Base-by-base conservation (phyloP, 257 asterid species). In the Hygrophila difformis region DNA sequence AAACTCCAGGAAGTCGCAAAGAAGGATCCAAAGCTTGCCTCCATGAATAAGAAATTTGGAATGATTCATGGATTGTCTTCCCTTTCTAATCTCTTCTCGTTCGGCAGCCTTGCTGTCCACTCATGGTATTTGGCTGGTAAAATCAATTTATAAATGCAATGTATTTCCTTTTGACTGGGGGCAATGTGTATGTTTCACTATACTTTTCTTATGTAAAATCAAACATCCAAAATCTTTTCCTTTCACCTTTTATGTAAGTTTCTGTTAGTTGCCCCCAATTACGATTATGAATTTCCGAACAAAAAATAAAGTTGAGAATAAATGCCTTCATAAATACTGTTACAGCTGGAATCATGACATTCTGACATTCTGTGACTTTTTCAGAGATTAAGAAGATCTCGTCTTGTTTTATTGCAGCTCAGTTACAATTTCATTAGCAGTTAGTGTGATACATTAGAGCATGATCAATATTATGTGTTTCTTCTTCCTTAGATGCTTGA, bases 31-130 rank as follows among this genome's bases (percentile, higher is more conserved):
- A 77, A 86, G 74, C 95, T 86, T 55, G 82, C 87, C 46, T 62
- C 94, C 49, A 86, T 91, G 99, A 91, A 91, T 94, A 91, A 82
- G 85, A 86, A 86, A 49, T 91, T 91, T 18, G 97, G 97, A 26
- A 86, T 91, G 97, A 78, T 91, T 59, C 99, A 91, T 47, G 99
- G 99, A 2, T 71, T 91, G 39, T 91, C 99, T 48, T 91, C 99
- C 44, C 97, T 91, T 49, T 82, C 99, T 12, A 91, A 91, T 61
- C 80, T 91, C 56, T 26, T 83, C 35, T 61, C 99, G 16, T 86
- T 91, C 19, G 99, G 95, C 20, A 74, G 93, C 76, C 96, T 86
- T 44, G 95, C 97, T 12, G 50, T 86, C 70, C 99, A 91, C 63
- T 82, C 99, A 2, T 91, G 97, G 99, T 91, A 91, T 52, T 64